A percentile compares a stretch with the other conserved stretches of the same genome.
Evolutionary conservation across 1,284 basidiomycete genomes (phyloP).

Genomic region (Fomitopsis pinicola): DNA sequence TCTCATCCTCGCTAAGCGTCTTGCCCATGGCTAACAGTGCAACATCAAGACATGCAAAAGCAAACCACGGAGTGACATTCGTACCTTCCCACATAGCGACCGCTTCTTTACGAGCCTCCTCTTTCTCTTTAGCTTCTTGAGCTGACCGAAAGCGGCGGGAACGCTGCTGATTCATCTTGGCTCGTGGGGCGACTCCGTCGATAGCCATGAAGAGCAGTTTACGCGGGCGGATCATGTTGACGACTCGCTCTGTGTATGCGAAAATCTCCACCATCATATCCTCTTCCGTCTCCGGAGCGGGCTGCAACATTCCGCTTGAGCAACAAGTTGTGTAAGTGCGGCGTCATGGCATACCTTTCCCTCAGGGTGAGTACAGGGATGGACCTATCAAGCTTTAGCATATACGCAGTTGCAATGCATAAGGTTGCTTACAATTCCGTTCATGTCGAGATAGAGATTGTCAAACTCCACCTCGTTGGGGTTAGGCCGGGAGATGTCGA

Average conservation of each 20-base stretch:
- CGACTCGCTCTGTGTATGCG: constrained; percentile 94
- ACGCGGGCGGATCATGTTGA: constrained; percentile 95
- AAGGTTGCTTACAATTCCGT: constrained; percentile 65
- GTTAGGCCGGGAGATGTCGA: constrained; percentile 83
- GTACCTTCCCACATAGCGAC: constrained; percentile 83
- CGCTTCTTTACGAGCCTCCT: constrained; percentile 78
- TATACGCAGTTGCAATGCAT: constrained; percentile 1
- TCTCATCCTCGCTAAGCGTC: constrained; percentile 79
- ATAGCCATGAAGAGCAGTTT: constrained; percentile 98
- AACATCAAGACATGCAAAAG: constrained; percentile 1
- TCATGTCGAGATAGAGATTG: constrained; percentile 94
- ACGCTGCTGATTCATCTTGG: constrained; percentile 99
- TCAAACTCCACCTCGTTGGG: constrained; percentile 98
- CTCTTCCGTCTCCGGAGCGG: constrained; percentile 94
- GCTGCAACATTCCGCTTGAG: constrained; percentile 36
- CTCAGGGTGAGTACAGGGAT: constrained; percentile 98
- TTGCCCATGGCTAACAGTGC: constrained; percentile 79
- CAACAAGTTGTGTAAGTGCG: background rate
- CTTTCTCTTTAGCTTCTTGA: constrained; percentile 94
- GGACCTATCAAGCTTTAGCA: constrained; percentile 56
- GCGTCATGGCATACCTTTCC: constrained; percentile 62
- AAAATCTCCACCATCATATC: constrained; percentile 99
- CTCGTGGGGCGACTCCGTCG: constrained; percentile 96
- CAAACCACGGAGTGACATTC: constrained; percentile 15
- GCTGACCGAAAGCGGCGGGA: constrained; percentile 93